phyloP scores from a whole-genome alignment of 441 rosid genomes.

The Gossypium schwendimanii region DNA sequence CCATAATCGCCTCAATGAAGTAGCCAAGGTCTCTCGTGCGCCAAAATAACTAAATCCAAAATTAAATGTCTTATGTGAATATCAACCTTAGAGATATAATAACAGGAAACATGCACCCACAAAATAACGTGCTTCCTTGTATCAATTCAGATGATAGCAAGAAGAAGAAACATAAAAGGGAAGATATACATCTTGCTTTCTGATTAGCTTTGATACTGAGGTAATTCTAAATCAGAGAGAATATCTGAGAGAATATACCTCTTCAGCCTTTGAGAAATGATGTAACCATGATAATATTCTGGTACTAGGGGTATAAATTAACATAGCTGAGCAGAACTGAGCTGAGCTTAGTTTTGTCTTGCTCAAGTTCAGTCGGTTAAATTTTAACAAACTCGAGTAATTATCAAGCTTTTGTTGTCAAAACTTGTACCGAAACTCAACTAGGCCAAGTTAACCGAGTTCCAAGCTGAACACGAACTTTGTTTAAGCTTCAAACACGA shows the following conservation, averaged over 20 bases:
- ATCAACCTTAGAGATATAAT: neutral
- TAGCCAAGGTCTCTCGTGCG: constrained; percentile 68
- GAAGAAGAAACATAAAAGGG: neutral
- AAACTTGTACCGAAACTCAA: too few species aligned
- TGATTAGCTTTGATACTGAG: neutral
- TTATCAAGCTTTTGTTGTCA: neutral
- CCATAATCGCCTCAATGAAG: constrained; percentile 81
- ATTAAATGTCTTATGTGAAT: constrained; percentile 6
- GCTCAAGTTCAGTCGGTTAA: neutral
- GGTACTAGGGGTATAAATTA: neutral
- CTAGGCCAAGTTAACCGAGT: neutral
- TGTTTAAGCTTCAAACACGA: neutral
- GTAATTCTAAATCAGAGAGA: neutral
- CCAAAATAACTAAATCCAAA: constrained; percentile 64
- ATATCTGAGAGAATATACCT: neutral
- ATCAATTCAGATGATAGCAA: neutral
- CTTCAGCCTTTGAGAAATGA: neutral
- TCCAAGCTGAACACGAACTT: neutral
- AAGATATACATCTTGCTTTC: neutral
- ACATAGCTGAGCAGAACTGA: neutral
- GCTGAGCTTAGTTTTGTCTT: neutral
- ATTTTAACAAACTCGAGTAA: neutral
- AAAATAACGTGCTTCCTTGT: neutral
- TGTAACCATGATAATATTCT: neutral
- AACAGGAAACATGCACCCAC: neutral